Evolutionary conservation across 2,329 filamentous ascomycete species (phyloP).

Genomic region (Ophiocordyceps robertsii): DNA sequence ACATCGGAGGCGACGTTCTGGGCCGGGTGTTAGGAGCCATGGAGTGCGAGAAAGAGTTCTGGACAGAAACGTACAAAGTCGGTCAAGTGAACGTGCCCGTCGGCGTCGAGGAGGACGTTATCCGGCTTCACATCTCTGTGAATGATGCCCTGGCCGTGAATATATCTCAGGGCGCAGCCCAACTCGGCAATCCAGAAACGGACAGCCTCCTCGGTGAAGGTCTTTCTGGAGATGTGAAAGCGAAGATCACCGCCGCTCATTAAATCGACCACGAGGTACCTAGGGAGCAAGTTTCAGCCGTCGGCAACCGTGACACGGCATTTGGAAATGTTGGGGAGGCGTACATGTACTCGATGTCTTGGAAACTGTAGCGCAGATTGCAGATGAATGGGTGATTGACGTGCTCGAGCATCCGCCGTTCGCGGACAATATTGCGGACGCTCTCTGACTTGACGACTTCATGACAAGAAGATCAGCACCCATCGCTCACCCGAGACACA

Average conservation of each 20-base stretch:
- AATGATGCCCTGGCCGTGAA: constrained; percentile 76
- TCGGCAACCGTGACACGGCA: neutral
- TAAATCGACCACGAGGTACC: constrained; percentile 95
- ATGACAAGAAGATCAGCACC: neutral
- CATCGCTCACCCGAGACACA: neutral
- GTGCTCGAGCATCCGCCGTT: constrained; percentile 95
- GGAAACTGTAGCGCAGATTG: constrained; percentile 97
- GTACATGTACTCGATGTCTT: constrained; percentile 97
- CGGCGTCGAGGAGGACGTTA: constrained; percentile 75
- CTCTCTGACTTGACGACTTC: constrained; percentile 93
- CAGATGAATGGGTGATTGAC: constrained; percentile 96
- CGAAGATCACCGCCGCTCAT: constrained; percentile 96
- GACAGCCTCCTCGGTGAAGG: constrained; percentile 93
- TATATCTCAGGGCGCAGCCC: constrained; percentile 78
- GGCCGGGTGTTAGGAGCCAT: constrained; percentile 8
- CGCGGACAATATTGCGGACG: constrained; percentile 94
- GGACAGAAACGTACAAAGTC: constrained; percentile 62
- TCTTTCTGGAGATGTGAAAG: constrained; percentile 96
- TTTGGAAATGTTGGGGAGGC: constrained; percentile 17
- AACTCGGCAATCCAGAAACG: constrained; percentile 95
- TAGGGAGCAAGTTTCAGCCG: constrained; percentile 14
- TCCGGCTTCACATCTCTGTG: constrained; percentile 88
- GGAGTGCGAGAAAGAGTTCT: neutral
- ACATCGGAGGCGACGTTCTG: constrained; percentile 96
- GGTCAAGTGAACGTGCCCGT: constrained; percentile 91